Evolutionary conservation across 1,284 basidiomycete genomes (phyloP).

Genomic region (Sanghuangporus weigelae): DNA sequence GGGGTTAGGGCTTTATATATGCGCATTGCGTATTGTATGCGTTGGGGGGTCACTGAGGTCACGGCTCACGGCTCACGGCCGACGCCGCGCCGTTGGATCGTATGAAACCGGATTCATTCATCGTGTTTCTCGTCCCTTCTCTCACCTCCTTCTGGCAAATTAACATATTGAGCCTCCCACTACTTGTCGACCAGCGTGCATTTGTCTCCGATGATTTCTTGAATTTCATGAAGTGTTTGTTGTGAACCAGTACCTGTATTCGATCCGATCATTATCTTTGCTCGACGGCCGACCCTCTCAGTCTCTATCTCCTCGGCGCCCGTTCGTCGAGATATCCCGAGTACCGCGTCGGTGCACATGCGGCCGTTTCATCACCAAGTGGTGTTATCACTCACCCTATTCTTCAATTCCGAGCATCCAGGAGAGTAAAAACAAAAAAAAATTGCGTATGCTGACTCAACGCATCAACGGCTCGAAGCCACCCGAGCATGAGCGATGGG

Average conservation of each 20-base stretch:
- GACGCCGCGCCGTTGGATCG: slow-evolving; percentile 4
- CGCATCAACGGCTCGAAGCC: neutral
- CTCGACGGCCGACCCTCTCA: neutral
- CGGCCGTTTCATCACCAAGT: neutral
- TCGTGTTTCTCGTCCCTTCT: neutral
- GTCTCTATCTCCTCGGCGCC: neutral
- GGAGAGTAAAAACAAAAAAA: no score
- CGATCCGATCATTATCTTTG: neutral
- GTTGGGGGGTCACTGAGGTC: slow-evolving; percentile 5
- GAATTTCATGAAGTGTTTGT: neutral
- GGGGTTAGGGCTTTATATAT: slow-evolving; percentile 1
- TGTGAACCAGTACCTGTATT: neutral
- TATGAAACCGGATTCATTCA: neutral
- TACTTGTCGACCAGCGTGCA: neutral
- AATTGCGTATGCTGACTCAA: neutral
- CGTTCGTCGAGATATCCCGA: neutral
- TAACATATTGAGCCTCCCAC: neutral
- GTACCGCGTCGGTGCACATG: neutral
- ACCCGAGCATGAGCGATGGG: neutral
- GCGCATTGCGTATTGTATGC: neutral
- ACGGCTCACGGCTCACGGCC: slow-evolving; percentile 1
- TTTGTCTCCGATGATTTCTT: neutral
- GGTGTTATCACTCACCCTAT: neutral
- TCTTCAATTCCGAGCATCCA: no score
- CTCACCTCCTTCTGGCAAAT: neutral